Percentiles rank a stretch among this genome's conserved stretches.
Evolutionary conservation across 371 early-diverging fungal genomes (phyloP).

Genomic region (Entomophthora muscae): DNA sequence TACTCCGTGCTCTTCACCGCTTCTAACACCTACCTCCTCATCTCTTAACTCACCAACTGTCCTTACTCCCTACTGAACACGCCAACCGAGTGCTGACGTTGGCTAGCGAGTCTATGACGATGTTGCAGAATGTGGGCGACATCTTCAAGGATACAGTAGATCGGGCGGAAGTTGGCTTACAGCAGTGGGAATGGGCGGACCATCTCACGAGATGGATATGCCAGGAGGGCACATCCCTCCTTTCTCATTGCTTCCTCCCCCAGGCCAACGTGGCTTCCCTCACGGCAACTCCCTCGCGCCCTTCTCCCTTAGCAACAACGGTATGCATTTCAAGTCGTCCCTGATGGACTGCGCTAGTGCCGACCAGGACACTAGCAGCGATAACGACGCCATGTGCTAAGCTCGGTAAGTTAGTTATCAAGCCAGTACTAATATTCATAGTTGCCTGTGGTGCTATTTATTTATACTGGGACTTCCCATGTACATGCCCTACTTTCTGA

Average conservation of each 20-base stretch:
- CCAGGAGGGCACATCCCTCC: background rate
- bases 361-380: background rate
- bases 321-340: background rate
- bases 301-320: background rate
- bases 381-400: constrained; percentile 3
- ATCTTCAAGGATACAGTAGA: constrained; percentile 66
- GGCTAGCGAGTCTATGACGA: constrained; percentile 63
- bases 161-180: constrained; percentile 63
- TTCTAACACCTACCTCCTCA: constrained; percentile 9
- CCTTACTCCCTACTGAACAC: constrained; percentile 27
- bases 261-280: background rate
- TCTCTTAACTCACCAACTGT: constrained; percentile 5
- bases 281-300: background rate
- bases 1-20: constrained; percentile 9
- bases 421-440: background rate
- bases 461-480: background rate
- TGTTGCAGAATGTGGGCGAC: constrained; percentile 56
- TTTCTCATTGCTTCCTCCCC: constrained; percentile 1
- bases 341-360: background rate
- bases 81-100: constrained; percentile 48
- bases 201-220: background rate
- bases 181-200: constrained; percentile 28
- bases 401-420: background rate
- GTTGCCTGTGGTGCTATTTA: background rate
- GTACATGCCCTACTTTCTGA: background rate